Evolutionary conservation across 306 rosid genomes (phyloP), one percentile per base, ranked within the genome.

Genomic region (Ormosia semicastrata): DNA sequence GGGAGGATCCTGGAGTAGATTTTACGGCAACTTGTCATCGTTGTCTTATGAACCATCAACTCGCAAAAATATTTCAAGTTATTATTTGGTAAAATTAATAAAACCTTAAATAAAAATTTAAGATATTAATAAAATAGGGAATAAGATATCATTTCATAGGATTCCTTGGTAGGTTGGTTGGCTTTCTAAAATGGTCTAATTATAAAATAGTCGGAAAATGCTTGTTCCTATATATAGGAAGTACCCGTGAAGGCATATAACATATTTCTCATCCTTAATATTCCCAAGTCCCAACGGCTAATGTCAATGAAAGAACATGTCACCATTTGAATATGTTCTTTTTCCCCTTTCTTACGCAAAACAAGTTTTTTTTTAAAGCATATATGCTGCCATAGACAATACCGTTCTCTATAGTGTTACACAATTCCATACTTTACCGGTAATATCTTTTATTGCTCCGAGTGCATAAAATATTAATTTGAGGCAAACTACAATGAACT

Each of bases 151-250:
- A 43, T 66, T 18, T 52, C 82, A 12, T 62, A 64, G 82, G 75
- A 70, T 80, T 80, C 73, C 46, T 24, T 6, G 7, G 15, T 13
- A 14, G 32, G 4, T 30, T 24, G 24, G 24, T 24, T 24, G 24
- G 24, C 24, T 0, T 24, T 24, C 24, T 24, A 24, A 24, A 24
- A 24, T 24, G 24, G 24, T 24, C 24, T 24, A 24, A 24, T 24
- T 24, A 24, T 24, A 59, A 7, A 33, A 2, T 13, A 11, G 14
- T 75, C 12, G 29, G 40, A 69, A 75, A 70, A 75, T 33, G 57
- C 6, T 64, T 60, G 7, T 34, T 67, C 73, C 86, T 37, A 53
- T 44, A 32, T 59, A 43, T 52, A 5, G 90, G 52, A 73, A 84
- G 59, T 43, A 58, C 78, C 73, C 75, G 13, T 24, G 85, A 52